Percentiles rank a stretch among this genome's conserved stretches.
phyloP scores from a whole-genome alignment of 106 monocot genomes.

The Vanilla planifolia region DNA sequence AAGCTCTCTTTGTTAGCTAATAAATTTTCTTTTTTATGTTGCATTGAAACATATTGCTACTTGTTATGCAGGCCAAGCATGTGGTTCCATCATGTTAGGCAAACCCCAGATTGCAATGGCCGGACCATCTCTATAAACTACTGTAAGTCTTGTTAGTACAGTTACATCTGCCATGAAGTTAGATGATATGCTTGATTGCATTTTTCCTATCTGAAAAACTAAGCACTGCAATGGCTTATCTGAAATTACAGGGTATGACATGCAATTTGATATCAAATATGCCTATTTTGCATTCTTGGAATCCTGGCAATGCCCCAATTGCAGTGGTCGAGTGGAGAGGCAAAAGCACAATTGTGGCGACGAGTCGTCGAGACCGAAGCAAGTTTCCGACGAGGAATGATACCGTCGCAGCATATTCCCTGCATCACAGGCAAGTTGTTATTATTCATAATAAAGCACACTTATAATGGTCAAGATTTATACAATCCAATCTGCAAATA shows the following conservation, averaged over 20 bases:
- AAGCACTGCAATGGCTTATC: neutral
- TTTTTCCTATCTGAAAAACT: neutral
- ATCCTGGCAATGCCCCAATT: conserved; percentile 19
- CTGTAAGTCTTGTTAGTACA: conserved; percentile 31
- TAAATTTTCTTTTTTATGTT: neutral
- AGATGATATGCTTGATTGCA: no score
- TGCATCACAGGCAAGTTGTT: no score
- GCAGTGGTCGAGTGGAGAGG: no score
- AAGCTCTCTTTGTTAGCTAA: no score
- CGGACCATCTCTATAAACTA: conserved; percentile 82
- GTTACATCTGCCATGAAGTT: neutral
- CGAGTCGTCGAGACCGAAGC: no score
- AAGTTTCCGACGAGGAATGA: no score
- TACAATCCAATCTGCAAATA: no score
- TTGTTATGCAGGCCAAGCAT: conserved; percentile 60
- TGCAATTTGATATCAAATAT: conserved; percentile 86
- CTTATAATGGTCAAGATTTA: no score
- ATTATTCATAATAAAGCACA: no score
- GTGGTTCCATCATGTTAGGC: conserved; percentile 98
- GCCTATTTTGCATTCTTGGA: conserved; percentile 76
- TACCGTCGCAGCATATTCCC: no score
- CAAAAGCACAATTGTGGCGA: no score
- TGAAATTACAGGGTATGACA: conserved; percentile 77
- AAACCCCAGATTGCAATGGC: conserved; percentile 65
- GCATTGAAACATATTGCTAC: no score